Percentiles rank a stretch among this genome's conserved stretches.
These are phyloP conservation scores for Colletotrichum sidae DNA, from an alignment of 2,329 filamentous ascomycete genomes.

Conservation along the genomic window DNA sequence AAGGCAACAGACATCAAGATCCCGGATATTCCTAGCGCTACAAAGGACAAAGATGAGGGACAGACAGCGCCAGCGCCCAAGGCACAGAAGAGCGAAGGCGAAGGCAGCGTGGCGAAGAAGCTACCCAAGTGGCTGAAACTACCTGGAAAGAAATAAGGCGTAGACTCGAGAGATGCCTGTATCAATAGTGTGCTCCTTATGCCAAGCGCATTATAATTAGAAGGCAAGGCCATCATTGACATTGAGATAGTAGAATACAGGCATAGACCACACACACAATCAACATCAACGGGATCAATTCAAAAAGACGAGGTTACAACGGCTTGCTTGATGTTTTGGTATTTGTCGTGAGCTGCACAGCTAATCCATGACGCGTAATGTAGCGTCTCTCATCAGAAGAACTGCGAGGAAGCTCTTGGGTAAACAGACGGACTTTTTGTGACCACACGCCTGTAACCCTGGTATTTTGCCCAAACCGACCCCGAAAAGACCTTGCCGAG, in stretches of 20 bases:
- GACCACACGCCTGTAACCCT: constrained; percentile 51
- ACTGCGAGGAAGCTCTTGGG: constrained; percentile 44
- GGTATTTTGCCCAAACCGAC: constrained; percentile 41
- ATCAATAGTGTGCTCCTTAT: too few species aligned
- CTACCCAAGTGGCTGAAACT: constrained; percentile 80
- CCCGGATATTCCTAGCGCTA: constrained; percentile 62
- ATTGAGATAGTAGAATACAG: too few species aligned
- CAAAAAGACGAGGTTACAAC: constrained; percentile 6
- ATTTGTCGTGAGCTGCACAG: constrained; percentile 49
- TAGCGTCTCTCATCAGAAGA: constrained; percentile 43
- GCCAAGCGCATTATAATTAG: too few species aligned
- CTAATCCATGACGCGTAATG: constrained; percentile 43
- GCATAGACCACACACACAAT: neutral
- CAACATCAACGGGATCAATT: neutral
- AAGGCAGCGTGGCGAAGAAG: constrained; percentile 54
- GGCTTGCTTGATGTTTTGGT: constrained; percentile 45
- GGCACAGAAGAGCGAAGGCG: constrained; percentile 50
- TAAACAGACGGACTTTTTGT: constrained; percentile 43
- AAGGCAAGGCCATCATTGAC: too few species aligned
- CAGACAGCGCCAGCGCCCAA: constrained; percentile 44
- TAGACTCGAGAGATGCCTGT: too few species aligned
- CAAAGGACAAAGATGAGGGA: constrained; percentile 53
- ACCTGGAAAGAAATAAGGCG: constrained; percentile 73
- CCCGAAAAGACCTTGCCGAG: constrained; percentile 21
- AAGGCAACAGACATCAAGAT: constrained; percentile 76